Evolutionary conservation across 352 stramenopile genomes (phyloP), one percentile per base, ranked within the genome.

Genomic region (Phytophthora melonis): DNA sequence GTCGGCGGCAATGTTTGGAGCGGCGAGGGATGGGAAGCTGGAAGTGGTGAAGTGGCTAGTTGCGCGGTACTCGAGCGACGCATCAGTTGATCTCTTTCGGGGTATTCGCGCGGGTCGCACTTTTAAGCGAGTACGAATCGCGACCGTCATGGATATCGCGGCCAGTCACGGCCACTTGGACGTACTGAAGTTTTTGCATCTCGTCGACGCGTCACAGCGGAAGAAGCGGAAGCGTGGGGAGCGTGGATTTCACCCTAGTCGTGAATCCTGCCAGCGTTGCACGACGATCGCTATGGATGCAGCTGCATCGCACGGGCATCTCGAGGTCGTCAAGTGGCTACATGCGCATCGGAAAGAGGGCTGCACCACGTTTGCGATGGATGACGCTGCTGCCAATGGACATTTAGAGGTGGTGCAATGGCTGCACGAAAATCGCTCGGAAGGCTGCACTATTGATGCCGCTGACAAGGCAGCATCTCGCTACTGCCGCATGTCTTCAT

Each of bases 391-490:
- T 1, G 57, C 13, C 11, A 63, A 63, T 7, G 19, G 57, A 3
- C 19, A 63, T 43, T n/a, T 63, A 21, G 21, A n/a, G 5, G 45
- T 53, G 36, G 25, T 53, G 21, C 11, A 53, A 53, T 53, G 36
- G 57, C 57, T 63, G 21, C 57, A 63, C 53, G 36, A 52, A 53
- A 53, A 52, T 53, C 25, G 30, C 14, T 62, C 55, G 19, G 34
- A 32, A 19, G 32, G 21, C 5, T 64, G 62, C n/a, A 68, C 50
- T 1, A 21, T 39, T 19, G 1, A 16, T 27, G 53, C 53, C 5
- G 54, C 63, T n/a, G 52, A 63, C 9, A 11, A 19, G 14, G 39
- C 54, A 13, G 52, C 62, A 14, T 25, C 32, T 27, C 43, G 49
- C 30, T 47, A 39, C 27, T 66, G 21, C 11, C 59, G 55, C 14